Percentiles rank a stretch among this genome's conserved stretches.
Evolutionary conservation across 768 basidiomycete genomes (phyloP).

Genomic region (Amanita exitialis): DNA sequence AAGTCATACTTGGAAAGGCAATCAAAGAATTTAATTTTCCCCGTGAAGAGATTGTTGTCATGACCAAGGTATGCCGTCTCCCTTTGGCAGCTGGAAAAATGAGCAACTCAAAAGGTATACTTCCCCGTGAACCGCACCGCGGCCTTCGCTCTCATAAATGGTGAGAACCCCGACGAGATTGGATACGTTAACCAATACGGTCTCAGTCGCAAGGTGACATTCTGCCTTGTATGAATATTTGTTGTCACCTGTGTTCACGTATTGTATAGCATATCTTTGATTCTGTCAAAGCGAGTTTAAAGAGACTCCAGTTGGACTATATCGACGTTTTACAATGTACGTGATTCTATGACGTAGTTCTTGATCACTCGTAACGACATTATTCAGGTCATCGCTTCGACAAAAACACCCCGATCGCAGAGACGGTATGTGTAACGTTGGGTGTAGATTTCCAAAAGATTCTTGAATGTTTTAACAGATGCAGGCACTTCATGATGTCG

Average conservation of each 20-base stretch:
- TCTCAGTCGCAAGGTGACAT: not conserved
- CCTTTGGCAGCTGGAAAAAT: not conserved
- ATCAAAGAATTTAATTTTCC: not conserved
- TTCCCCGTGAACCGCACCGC: not conserved
- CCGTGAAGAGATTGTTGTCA: not conserved
- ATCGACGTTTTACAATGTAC: constrained; percentile 24
- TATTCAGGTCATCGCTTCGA: constrained; percentile 26
- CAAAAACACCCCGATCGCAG: constrained; percentile 29
- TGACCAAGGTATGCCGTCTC: not conserved
- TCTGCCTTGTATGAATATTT: not conserved
- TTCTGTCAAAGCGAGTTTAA: constrained; percentile 19
- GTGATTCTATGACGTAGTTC: too few species aligned
- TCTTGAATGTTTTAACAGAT: constrained; percentile 16
- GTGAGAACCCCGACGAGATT: not conserved
- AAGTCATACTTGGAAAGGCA: not conserved
- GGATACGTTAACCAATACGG: not conserved
- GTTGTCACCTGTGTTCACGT: too few species aligned
- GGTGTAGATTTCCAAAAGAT: not conserved
- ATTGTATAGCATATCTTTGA: constrained; percentile 36
- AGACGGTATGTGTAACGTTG: constrained; percentile 12
- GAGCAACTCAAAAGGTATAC: not conserved
- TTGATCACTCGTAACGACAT: too few species aligned
- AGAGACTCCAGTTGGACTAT: constrained; percentile 48
- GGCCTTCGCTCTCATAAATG: not conserved
- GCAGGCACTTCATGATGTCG: constrained; percentile 38